phyloP scores from a whole-genome alignment of 2,329 filamentous ascomycete species.

The Byssothecium circinans region DNA sequence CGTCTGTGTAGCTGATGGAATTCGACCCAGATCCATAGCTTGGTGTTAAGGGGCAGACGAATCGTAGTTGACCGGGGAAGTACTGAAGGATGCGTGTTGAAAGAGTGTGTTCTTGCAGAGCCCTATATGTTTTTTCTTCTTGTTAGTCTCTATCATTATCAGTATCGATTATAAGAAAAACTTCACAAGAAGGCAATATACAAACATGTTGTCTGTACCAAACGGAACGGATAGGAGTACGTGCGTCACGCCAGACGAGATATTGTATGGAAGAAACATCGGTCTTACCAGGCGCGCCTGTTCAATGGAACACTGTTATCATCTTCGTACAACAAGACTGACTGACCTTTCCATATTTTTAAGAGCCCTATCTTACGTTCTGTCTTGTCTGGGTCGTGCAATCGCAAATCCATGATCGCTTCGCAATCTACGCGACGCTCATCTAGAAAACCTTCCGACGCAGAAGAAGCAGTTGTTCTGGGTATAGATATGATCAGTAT shows the following conservation, averaged over 20 bases:
- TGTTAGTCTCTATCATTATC: neutral
- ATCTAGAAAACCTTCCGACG: neutral
- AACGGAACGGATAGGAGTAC: no score
- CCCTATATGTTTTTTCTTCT: no score
- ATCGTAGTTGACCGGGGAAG: neutral
- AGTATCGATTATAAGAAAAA: neutral
- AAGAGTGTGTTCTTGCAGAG: neutral
- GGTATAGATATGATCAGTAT: constrained; percentile 1
- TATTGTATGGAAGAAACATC: neutral
- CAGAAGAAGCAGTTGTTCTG: neutral
- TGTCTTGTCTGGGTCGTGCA: neutral
- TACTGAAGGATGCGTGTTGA: neutral
- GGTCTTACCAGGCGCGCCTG: neutral
- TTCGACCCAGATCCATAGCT: no score
- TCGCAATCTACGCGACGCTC: neutral
- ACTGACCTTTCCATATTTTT: no score
- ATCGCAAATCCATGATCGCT: neutral
- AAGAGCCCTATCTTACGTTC: neutral
- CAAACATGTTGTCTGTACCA: no score
- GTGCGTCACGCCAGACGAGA: no score
- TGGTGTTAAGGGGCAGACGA: neutral
- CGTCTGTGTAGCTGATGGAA: neutral
- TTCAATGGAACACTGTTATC: neutral
- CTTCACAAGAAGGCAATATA: no score
- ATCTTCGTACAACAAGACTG: neutral